A percentile compares a stretch with the other conserved stretches of the same genome.
Evolutionary conservation across 768 basidiomycete species (phyloP).

Genomic region (Glaciozyma martinii): DNA sequence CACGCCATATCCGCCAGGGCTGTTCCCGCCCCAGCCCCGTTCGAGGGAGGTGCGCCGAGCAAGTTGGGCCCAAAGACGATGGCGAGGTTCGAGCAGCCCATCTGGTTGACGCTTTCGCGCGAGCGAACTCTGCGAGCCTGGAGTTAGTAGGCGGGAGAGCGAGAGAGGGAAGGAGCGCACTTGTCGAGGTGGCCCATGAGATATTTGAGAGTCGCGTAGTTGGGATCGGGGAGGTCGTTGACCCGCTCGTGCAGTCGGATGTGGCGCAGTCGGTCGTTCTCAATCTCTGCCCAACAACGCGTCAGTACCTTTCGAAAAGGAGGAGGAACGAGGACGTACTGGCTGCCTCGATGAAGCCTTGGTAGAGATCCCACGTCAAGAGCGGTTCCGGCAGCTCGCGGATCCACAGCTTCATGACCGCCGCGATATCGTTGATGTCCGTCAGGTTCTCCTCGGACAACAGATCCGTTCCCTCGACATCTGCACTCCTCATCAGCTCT

Average conservation of each 20-base stretch:
- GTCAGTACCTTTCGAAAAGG: neutral
- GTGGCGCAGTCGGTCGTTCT: conserved; percentile 88
- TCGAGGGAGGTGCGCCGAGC: conserved; percentile 58
- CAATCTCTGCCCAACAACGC: conserved; percentile 54
- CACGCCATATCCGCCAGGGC: conserved; percentile 45
- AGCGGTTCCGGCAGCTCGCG: conserved; percentile 91
- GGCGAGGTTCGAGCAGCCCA: conserved; percentile 85
- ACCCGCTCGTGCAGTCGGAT: conserved; percentile 94
- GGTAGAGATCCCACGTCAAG: conserved; percentile 70
- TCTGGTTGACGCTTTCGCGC: conserved; percentile 69
- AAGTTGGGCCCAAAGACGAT: conserved; percentile 98
- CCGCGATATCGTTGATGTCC: conserved; percentile 94
- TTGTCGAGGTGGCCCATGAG: conserved; percentile 88
- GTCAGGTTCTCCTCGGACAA: conserved; percentile 80
- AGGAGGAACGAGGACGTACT: conserved; percentile 49
- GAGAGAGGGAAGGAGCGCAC: conserved; percentile 45
- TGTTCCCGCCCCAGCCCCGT: neutral
- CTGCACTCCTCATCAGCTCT: conserved; percentile 40
- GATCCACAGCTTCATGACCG: conserved; percentile 89
- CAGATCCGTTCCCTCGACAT: conserved; percentile 77
- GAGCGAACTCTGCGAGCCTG: conserved; percentile 52
- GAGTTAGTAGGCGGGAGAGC: neutral
- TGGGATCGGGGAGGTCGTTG: conserved; percentile 96
- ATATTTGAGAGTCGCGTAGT: conserved; percentile 92
- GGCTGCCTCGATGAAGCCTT: conserved; percentile 89